Percentiles rank a stretch among this genome's conserved stretches.
These are phyloP conservation scores for Fistulifera pelliculosa DNA, from an alignment of 108 stramenopile species.

Conservation along the genomic window DNA sequence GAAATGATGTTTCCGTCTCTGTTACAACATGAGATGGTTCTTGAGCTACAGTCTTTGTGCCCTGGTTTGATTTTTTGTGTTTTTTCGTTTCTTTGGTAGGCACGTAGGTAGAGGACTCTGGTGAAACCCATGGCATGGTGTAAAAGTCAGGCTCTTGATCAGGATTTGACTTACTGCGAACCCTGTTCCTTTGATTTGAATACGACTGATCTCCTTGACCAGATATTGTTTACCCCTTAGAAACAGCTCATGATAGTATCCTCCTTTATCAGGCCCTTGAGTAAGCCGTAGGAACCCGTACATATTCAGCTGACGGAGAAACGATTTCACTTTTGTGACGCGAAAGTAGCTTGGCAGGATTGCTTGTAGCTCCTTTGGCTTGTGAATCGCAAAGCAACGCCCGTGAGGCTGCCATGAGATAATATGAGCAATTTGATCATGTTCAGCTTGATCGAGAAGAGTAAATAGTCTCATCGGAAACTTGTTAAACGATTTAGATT, in stretches of 20 bases:
- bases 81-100: not conserved
- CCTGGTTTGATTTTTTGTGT: too few relatives aligned
- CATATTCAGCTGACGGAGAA: constrained; percentile 49
- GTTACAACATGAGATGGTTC: too few relatives aligned
- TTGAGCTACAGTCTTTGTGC: too few relatives aligned
- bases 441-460: constrained; percentile 25
- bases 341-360: constrained; percentile 52
- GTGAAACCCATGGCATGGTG: constrained; percentile 44
- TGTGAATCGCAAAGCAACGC: constrained; percentile 12
- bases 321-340: constrained; percentile 16
- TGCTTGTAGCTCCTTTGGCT: constrained; percentile 12
- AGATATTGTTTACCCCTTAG: constrained; percentile 53
- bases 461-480: constrained; percentile 22
- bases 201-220: constrained; percentile 55
- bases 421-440: constrained; percentile 31
- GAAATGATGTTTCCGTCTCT: too few relatives aligned
- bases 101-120: not conserved
- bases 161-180: constrained; percentile 54
- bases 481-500: not conserved
- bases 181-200: constrained; percentile 80
- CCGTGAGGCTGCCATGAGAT: constrained; percentile 46
- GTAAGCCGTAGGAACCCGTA: constrained; percentile 70
- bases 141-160: constrained; percentile 79
- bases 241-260: constrained; percentile 75
- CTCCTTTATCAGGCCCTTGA: constrained; percentile 27